A percentile compares a stretch with the other conserved stretches of the same genome.
Conservation (phyloP, 139 green algal genomes). For the Chlamydomonas eustigma region DNA sequence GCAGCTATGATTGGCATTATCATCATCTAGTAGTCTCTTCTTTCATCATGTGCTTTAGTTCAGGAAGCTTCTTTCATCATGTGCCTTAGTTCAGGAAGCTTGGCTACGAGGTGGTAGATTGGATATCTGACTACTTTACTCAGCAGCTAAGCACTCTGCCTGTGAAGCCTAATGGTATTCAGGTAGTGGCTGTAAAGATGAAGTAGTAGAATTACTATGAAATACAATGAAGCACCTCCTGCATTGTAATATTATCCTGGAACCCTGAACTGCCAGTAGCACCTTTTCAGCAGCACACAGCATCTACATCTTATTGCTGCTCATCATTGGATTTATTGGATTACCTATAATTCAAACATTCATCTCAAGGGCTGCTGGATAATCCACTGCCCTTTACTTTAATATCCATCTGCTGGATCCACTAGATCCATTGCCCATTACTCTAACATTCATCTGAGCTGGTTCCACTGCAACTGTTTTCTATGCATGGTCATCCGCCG, state of each 20-base stretch:
- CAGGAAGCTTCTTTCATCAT: not conserved
- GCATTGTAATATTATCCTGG: not conserved
- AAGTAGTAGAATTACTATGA: not conserved
- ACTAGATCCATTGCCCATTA: not conserved
- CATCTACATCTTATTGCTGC: not conserved
- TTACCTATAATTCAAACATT: no score
- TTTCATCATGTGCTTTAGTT: no score
- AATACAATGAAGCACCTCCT: not conserved
- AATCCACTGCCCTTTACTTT: not conserved
- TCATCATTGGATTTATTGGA: no score
- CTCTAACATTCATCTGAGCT: no score
- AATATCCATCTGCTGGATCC: not conserved
- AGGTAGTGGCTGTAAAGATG: not conserved
- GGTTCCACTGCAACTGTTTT: no score
- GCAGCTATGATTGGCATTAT: not conserved
- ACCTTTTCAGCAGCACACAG: not conserved
- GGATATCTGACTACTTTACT: slow-evolving; percentile 56
- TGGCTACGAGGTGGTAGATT: slow-evolving; percentile 63
- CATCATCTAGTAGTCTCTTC: no score
- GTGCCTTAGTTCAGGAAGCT: slow-evolving; percentile 55
- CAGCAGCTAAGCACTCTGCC: not conserved
- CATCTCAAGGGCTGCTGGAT: no score
- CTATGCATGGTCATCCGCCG: no score
- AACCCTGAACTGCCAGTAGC: not conserved
- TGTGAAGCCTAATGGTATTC: not conserved